Conservation (phyloP, 2,329 filamentous ascomycete species). For the Exutisphaerella laricina region DNA sequence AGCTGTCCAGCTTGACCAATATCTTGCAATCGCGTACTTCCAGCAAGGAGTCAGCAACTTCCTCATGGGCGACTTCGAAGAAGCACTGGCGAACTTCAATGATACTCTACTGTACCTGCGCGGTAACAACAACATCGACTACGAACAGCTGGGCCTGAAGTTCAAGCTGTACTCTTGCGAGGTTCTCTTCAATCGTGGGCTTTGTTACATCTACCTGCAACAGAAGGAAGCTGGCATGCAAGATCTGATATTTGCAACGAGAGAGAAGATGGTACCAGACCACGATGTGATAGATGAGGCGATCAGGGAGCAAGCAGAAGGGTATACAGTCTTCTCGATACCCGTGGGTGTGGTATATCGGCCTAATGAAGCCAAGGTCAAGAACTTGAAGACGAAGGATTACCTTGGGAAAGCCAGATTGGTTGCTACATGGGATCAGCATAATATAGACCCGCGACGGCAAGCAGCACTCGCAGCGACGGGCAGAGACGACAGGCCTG, state of each 20-base stretch:
- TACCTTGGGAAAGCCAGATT: constrained; percentile 95
- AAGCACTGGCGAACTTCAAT: constrained; percentile 97
- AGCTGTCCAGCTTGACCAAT: constrained; percentile 84
- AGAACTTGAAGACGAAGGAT: constrained; percentile 95
- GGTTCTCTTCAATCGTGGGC: constrained; percentile 90
- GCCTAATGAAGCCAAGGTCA: constrained; percentile 95
- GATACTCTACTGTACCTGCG: constrained; percentile 90
- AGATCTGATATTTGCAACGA: constrained; percentile 82
- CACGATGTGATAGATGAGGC: constrained; percentile 98
- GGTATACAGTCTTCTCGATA: constrained; percentile 97
- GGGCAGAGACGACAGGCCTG: constrained; percentile 71
- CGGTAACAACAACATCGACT: constrained; percentile 96
- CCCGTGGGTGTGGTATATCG: constrained; percentile 92
- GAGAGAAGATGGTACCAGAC: constrained; percentile 93
- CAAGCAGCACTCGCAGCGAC: constrained; percentile 36
- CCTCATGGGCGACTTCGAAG: constrained; percentile 91
- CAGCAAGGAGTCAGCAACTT: constrained; percentile 99
- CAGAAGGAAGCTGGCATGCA: constrained; percentile 86
- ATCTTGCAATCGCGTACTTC: constrained; percentile 96
- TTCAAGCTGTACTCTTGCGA: constrained; percentile 98
- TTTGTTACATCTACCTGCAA: constrained; percentile 96
- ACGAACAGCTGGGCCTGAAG: constrained; percentile 87
- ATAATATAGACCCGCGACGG: constrained; percentile 25
- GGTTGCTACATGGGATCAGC: constrained; percentile 60
- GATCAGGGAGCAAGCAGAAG: constrained; percentile 89